phyloP scores from a whole-genome alignment of 1,139 yeast species.

The Arxiozyma heterogenica region DNA sequence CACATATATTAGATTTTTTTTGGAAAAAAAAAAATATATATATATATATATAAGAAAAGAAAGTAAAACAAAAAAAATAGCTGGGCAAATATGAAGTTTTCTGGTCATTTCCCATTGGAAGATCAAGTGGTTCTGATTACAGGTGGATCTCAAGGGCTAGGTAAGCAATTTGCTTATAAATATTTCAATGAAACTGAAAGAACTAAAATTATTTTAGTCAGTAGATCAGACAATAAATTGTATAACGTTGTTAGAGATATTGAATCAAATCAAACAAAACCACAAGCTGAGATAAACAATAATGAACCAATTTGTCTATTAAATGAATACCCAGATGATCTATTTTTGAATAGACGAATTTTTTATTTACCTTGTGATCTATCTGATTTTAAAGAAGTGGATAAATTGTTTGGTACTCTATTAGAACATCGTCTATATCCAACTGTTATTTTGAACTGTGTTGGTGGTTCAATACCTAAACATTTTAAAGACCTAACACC shows the following conservation, averaged over 20 bases:
- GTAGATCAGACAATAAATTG: constrained; percentile 59
- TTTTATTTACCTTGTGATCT: constrained; percentile 58
- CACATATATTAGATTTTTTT: no score
- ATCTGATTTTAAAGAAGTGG: constrained; percentile 46
- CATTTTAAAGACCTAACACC: constrained; percentile 60
- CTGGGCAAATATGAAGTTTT: neutral
- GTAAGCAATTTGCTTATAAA: constrained; percentile 64
- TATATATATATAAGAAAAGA: neutral
- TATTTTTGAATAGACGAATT: constrained; percentile 29
- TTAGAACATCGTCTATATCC: constrained; percentile 35
- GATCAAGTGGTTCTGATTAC: constrained; percentile 67
- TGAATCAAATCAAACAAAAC: neutral
- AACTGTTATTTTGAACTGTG: constrained; percentile 74
- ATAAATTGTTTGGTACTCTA: constrained; percentile 34
- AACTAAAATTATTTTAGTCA: constrained; percentile 62
- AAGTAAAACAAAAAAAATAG: no score
- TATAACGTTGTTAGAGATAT: constrained; percentile 23
- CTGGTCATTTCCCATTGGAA: constrained; percentile 7
- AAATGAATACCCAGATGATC: constrained; percentile 3
- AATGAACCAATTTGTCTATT: constrained; percentile 18
- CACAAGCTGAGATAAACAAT: neutral
- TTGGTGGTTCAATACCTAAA: constrained; percentile 79
- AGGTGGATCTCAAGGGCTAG: constrained; percentile 95
- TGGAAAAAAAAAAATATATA: no score
- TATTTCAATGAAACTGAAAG: constrained; percentile 40